Evolutionary conservation across 345 rosid species (phyloP), one percentile per base, ranked within the genome.

Genomic region (Eucalyptus marginata): DNA sequence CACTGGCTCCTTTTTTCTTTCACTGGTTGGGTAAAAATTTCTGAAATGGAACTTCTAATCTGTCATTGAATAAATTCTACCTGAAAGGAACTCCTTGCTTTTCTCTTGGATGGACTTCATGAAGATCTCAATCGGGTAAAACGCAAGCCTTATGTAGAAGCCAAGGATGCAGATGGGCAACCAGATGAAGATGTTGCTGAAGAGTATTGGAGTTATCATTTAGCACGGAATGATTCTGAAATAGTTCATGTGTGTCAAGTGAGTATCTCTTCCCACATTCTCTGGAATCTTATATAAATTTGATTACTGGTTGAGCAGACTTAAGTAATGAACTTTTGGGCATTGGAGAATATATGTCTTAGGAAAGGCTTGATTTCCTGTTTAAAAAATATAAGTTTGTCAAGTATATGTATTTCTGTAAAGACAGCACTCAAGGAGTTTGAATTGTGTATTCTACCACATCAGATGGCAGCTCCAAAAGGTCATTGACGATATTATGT

Each of bases 121-220:
- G 99, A 98, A 94, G 99, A 97, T 93, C 97, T 98, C 86, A 98
- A 97, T 91, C 98, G 97, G 87, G 99, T 98, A 86, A 98, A 89
- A 93, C 91, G 94, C 90, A 97, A 98, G 90, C 99, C 99, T 86
- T 98, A 97, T 89, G 95, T 92, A 90, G 99, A 96, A 93, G 97
- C 96, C 89, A 96, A 95, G 94, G 99, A 98, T 92, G 96, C 93
- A 87, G 99, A 96, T 85, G 96, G 96, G 90, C 95, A 94, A 89
- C 92, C 91, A 27, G 99, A 97, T 92, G 95, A 94, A 90, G 97
- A 96, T 93, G 95, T 98, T 90, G 99, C 99, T 89, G 98, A 98
- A 93, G 99, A 97, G 90, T 96, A 98, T 91, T 98, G 99, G 99
- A 91, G 29, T 92, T 95, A 96, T 90, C 99, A 97, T 92, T 86